Percentiles rank a stretch among this genome's conserved stretches.
These are phyloP conservation scores for Lactarius sanguifluus DNA, from an alignment of 768 basidiomycete species.

Conservation along the genomic window DNA sequence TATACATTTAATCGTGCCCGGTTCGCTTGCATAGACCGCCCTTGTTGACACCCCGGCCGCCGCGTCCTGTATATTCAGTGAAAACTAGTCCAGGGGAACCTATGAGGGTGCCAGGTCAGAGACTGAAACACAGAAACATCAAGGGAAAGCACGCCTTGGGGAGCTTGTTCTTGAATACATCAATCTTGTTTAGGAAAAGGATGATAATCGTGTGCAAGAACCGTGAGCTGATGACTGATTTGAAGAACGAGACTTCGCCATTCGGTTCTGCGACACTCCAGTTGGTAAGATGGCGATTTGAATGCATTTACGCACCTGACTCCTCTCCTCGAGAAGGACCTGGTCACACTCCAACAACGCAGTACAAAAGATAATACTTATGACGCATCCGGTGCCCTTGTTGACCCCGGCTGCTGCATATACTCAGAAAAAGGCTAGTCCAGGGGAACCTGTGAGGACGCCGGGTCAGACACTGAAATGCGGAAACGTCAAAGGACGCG, in stretches of 20 bases:
- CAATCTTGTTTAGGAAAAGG: constrained; percentile 69
- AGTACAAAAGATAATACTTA: constrained; percentile 74
- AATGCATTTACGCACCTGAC: constrained; percentile 45
- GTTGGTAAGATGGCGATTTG: neutral
- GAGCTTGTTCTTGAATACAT: constrained; percentile 74
- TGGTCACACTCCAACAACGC: constrained; percentile 77
- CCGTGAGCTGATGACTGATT: constrained; percentile 77
- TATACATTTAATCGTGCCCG: too few species aligned
- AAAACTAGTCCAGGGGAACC: constrained; percentile 57
- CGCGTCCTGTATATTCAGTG: too few species aligned
- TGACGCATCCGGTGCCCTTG: constrained; percentile 40
- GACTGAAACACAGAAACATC: too few species aligned
- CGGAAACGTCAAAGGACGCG: too few species aligned
- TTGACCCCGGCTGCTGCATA: too few species aligned
- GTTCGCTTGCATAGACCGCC: too few species aligned
- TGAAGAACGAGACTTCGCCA: constrained; percentile 72
- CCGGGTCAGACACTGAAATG: too few species aligned
- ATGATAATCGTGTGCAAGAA: constrained; percentile 67
- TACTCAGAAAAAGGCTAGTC: too few species aligned
- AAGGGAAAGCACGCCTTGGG: constrained; percentile 43
- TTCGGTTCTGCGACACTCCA: constrained; percentile 55
- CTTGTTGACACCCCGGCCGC: too few species aligned
- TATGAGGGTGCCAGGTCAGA: constrained; percentile 30
- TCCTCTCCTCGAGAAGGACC: constrained; percentile 68
- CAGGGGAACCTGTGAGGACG: too few species aligned